Conservation (phyloP, 768 basidiomycete species). For the Podaxis rugospora region DNA sequence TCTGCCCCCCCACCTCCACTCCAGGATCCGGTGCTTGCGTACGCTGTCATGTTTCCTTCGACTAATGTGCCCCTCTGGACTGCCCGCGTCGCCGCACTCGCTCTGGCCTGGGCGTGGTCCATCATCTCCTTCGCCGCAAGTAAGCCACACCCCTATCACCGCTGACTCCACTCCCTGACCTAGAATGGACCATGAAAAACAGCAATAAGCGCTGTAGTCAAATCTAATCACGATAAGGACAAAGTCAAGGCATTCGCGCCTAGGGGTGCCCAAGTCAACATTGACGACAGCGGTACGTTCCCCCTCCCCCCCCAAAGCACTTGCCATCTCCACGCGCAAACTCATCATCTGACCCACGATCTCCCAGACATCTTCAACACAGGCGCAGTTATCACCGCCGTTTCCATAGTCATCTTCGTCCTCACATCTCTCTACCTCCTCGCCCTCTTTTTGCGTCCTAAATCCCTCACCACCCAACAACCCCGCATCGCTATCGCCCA, state of each 20-base stretch:
- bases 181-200: background rate
- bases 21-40: background rate
- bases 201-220: constrained; percentile 23
- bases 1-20: background rate
- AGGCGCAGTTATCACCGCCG: constrained; percentile 18
- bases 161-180: background rate
- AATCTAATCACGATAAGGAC: constrained; percentile 18
- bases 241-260: constrained; percentile 15
- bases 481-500: constrained; percentile 25
- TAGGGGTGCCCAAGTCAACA: constrained; percentile 13
- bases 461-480: constrained; percentile 9
- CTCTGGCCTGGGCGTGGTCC: constrained; percentile 27
- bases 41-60: background rate
- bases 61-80: constrained; percentile 17
- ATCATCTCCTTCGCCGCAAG: constrained; percentile 19
- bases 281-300: constrained; percentile 17
- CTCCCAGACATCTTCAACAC: constrained; percentile 17
- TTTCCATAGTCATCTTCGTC: constrained; percentile 16
- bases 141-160: background rate
- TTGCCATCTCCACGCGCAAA: background rate
- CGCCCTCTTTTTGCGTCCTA: constrained; percentile 12
- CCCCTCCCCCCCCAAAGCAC: no score
- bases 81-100: constrained; percentile 21
- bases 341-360: background rate
- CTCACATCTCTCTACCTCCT: constrained; percentile 13